Conservation (phyloP, 768 basidiomycete species). For the Boletus sp. region DNA sequence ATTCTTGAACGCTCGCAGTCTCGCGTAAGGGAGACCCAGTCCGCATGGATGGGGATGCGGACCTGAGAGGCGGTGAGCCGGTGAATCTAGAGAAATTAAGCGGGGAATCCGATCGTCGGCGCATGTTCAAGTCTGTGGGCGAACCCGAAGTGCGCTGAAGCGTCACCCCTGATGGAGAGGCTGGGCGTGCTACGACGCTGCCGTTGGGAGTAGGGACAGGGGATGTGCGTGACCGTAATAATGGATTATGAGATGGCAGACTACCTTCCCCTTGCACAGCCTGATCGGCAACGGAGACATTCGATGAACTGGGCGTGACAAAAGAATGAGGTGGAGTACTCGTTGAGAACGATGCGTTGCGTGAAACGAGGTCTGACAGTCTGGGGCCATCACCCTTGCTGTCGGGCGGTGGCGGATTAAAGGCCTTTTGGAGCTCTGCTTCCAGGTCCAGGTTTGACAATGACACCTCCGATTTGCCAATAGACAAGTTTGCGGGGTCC, state of each 20-base stretch:
- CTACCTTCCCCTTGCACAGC: slow-evolving; percentile 2
- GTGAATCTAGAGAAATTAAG: slow-evolving; percentile 13
- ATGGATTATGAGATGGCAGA: neutral
- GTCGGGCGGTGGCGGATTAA: slow-evolving; percentile 12
- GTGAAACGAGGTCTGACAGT: slow-evolving; percentile 26
- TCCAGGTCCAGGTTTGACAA: slow-evolving; percentile 32
- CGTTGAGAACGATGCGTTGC: slow-evolving; percentile 20
- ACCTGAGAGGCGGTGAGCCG: slow-evolving; percentile 18
- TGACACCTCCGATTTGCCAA: slow-evolving; percentile 37
- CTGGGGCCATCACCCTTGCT: slow-evolving; percentile 14
- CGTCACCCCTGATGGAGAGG: slow-evolving; percentile 7
- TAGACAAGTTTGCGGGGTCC: slow-evolving; percentile 32
- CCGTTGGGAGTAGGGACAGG: neutral
- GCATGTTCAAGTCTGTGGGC: slow-evolving; percentile 16
- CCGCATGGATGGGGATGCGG: slow-evolving; percentile 20
- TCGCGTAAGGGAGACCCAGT: slow-evolving; percentile 31
- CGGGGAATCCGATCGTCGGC: slow-evolving; percentile 24
- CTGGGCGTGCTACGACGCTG: neutral
- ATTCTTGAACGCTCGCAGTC: slow-evolving; percentile 18
- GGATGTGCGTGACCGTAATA: slow-evolving; percentile 1
- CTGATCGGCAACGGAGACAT: slow-evolving; percentile 12
- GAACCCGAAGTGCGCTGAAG: slow-evolving; percentile 19
- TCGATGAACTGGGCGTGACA: slow-evolving; percentile 15
- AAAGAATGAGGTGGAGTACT: slow-evolving; percentile 28
- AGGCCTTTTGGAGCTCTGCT: slow-evolving; percentile 26